phyloP scores from a whole-genome alignment of 78 protist genomes.

The Capsaspora owczarzaki region DNA sequence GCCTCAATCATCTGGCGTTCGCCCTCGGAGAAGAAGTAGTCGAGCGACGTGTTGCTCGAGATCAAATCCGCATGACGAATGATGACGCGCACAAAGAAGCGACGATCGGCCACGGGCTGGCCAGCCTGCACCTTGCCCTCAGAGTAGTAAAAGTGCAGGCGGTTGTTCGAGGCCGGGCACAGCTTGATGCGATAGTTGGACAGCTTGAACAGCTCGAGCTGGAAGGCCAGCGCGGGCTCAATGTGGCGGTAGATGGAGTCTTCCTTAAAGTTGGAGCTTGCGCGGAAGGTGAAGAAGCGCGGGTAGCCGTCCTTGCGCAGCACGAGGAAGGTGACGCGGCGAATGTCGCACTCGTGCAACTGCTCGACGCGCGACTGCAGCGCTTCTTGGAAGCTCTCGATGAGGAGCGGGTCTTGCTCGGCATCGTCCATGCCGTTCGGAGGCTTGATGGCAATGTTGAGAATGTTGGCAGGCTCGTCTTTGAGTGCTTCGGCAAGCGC shows the following conservation, averaged over 20 bases:
- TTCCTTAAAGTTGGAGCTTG: conserved; percentile 34
- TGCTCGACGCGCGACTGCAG: neutral
- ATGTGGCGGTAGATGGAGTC: conserved; percentile 75
- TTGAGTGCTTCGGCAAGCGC: too few relatives aligned
- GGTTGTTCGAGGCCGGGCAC: conserved; percentile 36
- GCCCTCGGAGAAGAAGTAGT: conserved; percentile 42
- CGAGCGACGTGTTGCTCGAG: conserved; percentile 34
- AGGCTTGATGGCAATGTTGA: conserved; percentile 17
- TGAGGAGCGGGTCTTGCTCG: neutral
- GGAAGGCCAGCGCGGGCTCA: conserved; percentile 81
- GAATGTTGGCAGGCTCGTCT: conserved; percentile 31
- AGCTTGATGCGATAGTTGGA: conserved; percentile 58
- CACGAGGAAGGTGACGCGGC: conserved; percentile 27
- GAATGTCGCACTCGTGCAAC: conserved; percentile 25
- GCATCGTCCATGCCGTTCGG: neutral
- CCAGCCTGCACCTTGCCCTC: conserved; percentile 37
- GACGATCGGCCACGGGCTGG: conserved; percentile 37
- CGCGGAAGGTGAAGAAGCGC: conserved; percentile 72
- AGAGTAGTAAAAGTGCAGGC: conserved; percentile 69
- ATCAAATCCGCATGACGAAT: conserved; percentile 48
- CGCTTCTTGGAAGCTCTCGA: neutral
- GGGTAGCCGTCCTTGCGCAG: conserved; percentile 19
- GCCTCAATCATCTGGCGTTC: conserved; percentile 59
- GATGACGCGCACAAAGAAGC: conserved; percentile 79
- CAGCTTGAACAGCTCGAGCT: conserved; percentile 68